Evolutionary conservation across 441 rosid genomes (phyloP).

Genomic region (Euphorbia schlechtendalii): DNA sequence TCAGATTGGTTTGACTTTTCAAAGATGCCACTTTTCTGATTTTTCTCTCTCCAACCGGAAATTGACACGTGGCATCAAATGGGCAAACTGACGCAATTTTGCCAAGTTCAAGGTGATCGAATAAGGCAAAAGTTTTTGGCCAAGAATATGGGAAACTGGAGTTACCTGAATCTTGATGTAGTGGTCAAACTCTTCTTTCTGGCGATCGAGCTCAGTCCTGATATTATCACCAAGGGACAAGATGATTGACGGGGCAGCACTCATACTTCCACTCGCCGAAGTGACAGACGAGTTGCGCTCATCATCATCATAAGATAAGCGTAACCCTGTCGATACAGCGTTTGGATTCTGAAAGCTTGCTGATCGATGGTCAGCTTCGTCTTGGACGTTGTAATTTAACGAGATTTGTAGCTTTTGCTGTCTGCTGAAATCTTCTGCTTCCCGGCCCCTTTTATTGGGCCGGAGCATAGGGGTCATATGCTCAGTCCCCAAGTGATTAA

Average conservation of each 20-base stretch:
- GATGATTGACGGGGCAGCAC: conserved; percentile 40
- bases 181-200: conserved; percentile 60
- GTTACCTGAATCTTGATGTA: conserved; percentile 65
- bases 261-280: conserved; percentile 64
- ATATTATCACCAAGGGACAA: conserved; percentile 54
- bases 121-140: too few relatives aligned
- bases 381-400: conserved; percentile 44
- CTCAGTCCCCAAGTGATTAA: conserved; percentile 56
- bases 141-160: too few relatives aligned
- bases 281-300: conserved; percentile 68
- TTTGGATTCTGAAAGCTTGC: conserved; percentile 43
- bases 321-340: conserved; percentile 69
- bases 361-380: conserved; percentile 47
- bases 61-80: too few relatives aligned
- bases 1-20: too few relatives aligned
- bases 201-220: conserved; percentile 52
- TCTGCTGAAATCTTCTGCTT: conserved; percentile 43
- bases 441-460: conserved; percentile 45
- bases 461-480: conserved; percentile 39
- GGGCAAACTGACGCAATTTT: too few relatives aligned
- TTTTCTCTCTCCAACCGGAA: too few relatives aligned
- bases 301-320: conserved; percentile 72
- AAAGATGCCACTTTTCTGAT: too few relatives aligned
- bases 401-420: conserved; percentile 63
- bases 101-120: too few relatives aligned